Percentiles rank a stretch among this genome's conserved stretches.
Conservation (phyloP, 169 alveolate species). For the Plasmodium gallinaceum region DNA sequence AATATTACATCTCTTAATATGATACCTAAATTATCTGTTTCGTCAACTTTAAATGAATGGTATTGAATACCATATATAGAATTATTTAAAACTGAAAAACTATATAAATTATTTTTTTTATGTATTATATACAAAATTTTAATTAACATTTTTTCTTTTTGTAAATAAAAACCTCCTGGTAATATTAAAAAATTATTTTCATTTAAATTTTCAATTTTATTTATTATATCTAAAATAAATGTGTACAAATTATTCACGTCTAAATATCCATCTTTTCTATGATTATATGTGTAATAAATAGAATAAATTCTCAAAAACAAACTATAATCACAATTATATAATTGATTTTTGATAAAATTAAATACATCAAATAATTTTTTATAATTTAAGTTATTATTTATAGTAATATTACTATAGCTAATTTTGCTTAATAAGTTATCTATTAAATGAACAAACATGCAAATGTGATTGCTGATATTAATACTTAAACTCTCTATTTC, state of each 20-base stretch:
- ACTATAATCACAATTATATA: slow-evolving; percentile 76
- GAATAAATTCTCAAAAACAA: slow-evolving; percentile 69
- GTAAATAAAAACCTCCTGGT: slow-evolving; percentile 75
- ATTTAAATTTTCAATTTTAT: slow-evolving; percentile 70
- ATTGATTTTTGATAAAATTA: slow-evolving; percentile 48
- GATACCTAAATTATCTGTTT: slow-evolving; percentile 79
- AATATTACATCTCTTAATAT: slow-evolving; percentile 84
- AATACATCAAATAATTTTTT: slow-evolving; percentile 41
- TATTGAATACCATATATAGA: slow-evolving; percentile 78
- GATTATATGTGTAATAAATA: slow-evolving; percentile 68
- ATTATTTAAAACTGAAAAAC: slow-evolving; percentile 69
- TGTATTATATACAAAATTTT: slow-evolving; percentile 71
- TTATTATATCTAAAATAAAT: slow-evolving; percentile 62
- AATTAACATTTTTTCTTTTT: slow-evolving; percentile 68
- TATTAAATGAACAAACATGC: slow-evolving; percentile 69
- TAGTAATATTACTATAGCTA: slow-evolving; percentile 45
- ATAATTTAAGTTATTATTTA: slow-evolving; percentile 68
- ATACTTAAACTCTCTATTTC: slow-evolving; percentile 61
- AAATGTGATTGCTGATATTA: slow-evolving; percentile 66
- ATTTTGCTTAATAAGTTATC: slow-evolving; percentile 49
- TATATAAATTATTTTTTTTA: slow-evolving; percentile 62
- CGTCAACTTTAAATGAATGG: slow-evolving; percentile 84
- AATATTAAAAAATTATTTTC: slow-evolving; percentile 71
- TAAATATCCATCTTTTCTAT: slow-evolving; percentile 74
- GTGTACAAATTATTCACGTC: slow-evolving; percentile 60